Base-by-base conservation (phyloP, 2,329 filamentous ascomycete species). In the Penicillium sp. region DNA sequence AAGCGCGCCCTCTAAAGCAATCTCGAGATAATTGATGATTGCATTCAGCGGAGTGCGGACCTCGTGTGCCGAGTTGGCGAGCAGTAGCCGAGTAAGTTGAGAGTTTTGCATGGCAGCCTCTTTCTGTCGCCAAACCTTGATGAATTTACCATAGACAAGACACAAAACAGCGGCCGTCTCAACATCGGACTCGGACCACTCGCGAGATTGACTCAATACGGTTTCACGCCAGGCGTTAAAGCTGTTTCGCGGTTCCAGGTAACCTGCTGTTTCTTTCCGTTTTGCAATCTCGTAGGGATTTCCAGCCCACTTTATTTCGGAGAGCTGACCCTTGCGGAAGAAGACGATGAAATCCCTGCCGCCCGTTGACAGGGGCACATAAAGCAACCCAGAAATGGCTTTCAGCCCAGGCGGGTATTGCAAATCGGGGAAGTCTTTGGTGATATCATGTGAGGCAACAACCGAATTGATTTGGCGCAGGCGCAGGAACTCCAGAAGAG, bases 21-120 rank as follows among this genome's bases (percentile, higher is more conserved):
- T 95, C 60, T 95, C 90, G 1, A 95, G 79, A 58, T 95, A 95
- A 60, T 95, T 95, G 69, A 95, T 95, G 62, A 95, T 95, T 13
- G 90, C 90, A 62, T 95, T 95, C 2, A 95, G 73, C 0, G 90
- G 90, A 0, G 90, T 95, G 43, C 91, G 84, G 7, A 95, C 89
- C 72, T 95, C 90, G 56, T 95, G 91, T 0, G 90, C 90, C 0
- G 89, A 95, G 57, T 95, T 95, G 4, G 89, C 88, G 20, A 95
- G 75, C 1, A 95, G 71, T 3, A 95, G 71, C 41, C 82, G 78
- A 0, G 89, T 95, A 2, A 95, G 75, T 52, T 91, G 86, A 58
- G 87, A 95, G 64, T 77, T 92, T 60, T 95, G 86, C 51, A 95
- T 66, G 0, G 88, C 88, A 1, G 84, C 86, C 66, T 95, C 90